Evolutionary conservation across 2,329 filamentous ascomycete species (phyloP), one percentile per base, ranked within the genome.

Genomic region (Ilyonectria mors-panacis): DNA sequence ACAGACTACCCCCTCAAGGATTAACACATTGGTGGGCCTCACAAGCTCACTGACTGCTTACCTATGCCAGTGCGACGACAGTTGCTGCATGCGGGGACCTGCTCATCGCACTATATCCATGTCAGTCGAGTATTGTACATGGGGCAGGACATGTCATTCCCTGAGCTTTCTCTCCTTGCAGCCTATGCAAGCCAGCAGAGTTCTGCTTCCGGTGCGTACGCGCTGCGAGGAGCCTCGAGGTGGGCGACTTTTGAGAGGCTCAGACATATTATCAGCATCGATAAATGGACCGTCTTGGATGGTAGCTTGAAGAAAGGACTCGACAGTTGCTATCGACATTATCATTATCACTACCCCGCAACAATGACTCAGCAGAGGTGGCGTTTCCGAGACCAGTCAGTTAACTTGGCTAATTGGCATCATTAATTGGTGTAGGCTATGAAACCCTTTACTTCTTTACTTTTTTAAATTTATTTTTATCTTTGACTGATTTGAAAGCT

Each of bases 141-240:
- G 26, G 57, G 15, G 42, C 57, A 12, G 19, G 2, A 19, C 12
- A 6, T 8, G 15, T 28, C 3, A 10, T 28, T 64, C 65, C 35
- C 63, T 67, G 0, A 67, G 48, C 26, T 67, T 67, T 21, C 35
- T 64, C 13, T 67, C 60, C 23, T 67, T 65, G 21, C 65, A 67
- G 10, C 19, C 63, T 8, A 60, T 23, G 47, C 65, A 67, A 2
- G 65, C 65, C 2, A 48, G 9, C 4, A 48, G 21, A 7, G 23
- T 48, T 23, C 45, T 48, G 19, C 23, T 48, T 28, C 45, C 45
- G 12, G 45, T 26, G 4, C 45, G 45, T n/a, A 48, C 15, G 15
- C 45, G 45, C 15, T 28, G 45, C 6, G 13, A 37, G 35, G 35
- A 26, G 45, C 45, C 45, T 48, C 23, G 23, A 15, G 45, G 13